Evolutionary conservation across 345 rosid species (phyloP).

Genomic region (Geranium rotundifolium): DNA sequence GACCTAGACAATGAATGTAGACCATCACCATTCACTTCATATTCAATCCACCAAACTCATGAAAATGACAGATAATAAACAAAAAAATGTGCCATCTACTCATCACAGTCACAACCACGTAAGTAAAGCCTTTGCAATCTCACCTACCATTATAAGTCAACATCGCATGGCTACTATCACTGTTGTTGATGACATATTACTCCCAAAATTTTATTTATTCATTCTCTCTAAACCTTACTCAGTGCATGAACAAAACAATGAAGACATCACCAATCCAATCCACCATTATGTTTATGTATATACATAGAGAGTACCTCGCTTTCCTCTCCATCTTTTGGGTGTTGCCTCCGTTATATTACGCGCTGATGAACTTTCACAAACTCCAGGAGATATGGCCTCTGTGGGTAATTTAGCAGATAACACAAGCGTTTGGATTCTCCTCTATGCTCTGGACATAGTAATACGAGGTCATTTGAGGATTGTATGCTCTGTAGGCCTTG

Average conservation of each 20-base stretch:
- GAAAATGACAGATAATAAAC: not conserved
- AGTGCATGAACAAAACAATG: not conserved
- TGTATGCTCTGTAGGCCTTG: slow-evolving; percentile 70
- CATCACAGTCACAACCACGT: not conserved
- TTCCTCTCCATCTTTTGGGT: not conserved
- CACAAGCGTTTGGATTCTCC: slow-evolving; percentile 93
- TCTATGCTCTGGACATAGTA: slow-evolving; percentile 81
- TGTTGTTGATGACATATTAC: not conserved
- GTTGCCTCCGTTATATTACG: slow-evolving; percentile 8
- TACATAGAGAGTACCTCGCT: not conserved
- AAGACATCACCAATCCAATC: not conserved
- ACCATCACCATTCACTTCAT: not conserved
- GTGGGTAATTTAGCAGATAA: slow-evolving; percentile 27
- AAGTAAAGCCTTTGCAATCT: not conserved
- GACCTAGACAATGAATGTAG: not conserved
- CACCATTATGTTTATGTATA: not conserved
- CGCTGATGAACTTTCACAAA: slow-evolving; percentile 20
- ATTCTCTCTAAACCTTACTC: slow-evolving; percentile 11
- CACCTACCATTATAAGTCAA: no score
- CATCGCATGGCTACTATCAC: no score
- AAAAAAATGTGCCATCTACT: not conserved
- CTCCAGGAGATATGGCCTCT: not conserved
- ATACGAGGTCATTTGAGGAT: slow-evolving; percentile 60
- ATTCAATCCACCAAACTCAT: not conserved
- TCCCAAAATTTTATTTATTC: slow-evolving; percentile 19